These are phyloP conservation scores for Violaceomyces palustris DNA, from an alignment of 1,284 basidiomycete genomes.

Conservation along the genomic window DNA sequence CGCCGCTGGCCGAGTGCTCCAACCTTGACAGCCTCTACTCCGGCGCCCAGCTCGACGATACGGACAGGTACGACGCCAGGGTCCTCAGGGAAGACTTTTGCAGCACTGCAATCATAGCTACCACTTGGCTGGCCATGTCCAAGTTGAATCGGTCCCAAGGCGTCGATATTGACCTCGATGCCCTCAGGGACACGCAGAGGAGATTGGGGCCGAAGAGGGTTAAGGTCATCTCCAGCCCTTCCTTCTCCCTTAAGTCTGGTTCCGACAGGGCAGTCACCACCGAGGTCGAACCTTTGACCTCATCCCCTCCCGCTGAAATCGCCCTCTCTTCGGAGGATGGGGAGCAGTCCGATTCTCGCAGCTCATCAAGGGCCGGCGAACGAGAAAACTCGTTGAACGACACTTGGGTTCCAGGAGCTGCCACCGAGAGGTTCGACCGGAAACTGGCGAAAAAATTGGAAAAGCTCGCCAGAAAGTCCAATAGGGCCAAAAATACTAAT, in stretches of 20 bases:
- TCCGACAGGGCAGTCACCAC: neutral
- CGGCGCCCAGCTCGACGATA: constrained; percentile 16
- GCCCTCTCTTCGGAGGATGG: no score
- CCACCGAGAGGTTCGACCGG: constrained; percentile 35
- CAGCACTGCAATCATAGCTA: constrained; percentile 32
- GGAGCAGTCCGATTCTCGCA: no score
- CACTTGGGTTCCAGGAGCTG: constrained; percentile 28
- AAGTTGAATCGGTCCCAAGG: constrained; percentile 21
- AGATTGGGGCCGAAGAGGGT: constrained; percentile 7
- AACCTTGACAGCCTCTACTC: constrained; percentile 41
- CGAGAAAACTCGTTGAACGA: no score
- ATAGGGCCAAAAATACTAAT: neutral
- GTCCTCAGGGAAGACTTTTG: constrained; percentile 43
- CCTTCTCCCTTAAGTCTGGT: neutral
- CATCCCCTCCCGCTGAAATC: no score
- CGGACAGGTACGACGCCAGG: constrained; percentile 23
- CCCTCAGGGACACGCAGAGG: constrained; percentile 21
- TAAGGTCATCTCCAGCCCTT: constrained; percentile 25
- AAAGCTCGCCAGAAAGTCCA: constrained; percentile 4
- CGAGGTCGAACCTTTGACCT: neutral
- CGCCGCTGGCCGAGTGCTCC: constrained; percentile 28
- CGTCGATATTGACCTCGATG: constrained; percentile 39
- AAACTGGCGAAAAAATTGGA: constrained; percentile 15
- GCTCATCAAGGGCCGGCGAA: no score
- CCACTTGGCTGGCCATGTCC: constrained; percentile 29